Evolutionary conservation across 2,329 filamentous ascomycete species (phyloP).

Genomic region (Tolypocladium cylindrosporum): DNA sequence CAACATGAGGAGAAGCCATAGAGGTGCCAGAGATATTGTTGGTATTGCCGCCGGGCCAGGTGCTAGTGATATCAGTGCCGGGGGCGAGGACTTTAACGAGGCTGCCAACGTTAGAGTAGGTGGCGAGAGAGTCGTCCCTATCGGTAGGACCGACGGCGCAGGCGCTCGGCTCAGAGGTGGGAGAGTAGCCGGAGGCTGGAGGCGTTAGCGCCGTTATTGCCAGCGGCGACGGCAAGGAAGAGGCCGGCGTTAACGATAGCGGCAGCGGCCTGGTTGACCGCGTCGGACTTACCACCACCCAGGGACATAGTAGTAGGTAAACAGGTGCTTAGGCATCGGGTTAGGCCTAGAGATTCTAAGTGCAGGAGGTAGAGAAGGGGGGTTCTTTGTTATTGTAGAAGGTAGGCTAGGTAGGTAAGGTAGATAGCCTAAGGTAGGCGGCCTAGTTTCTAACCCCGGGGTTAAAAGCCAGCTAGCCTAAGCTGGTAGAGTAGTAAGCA

Average conservation of each 20-base stretch:
- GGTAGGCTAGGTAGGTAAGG: no score
- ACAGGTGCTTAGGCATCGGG: no score
- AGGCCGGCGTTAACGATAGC: constrained; percentile 31
- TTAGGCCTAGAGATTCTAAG: no score
- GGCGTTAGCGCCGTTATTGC: constrained; percentile 36
- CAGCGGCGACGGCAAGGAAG: constrained; percentile 45
- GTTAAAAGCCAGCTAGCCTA: no score
- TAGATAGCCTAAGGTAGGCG: no score
- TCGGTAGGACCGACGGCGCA: constrained; percentile 41
- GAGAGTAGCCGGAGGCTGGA: constrained; percentile 31
- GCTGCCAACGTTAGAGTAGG: constrained; percentile 40
- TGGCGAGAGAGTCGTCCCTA: constrained; percentile 23
- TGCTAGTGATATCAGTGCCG: constrained; percentile 31
- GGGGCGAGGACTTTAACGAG: constrained; percentile 39
- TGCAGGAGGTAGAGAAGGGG: no score
- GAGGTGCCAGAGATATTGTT: neutral
- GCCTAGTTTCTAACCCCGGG: no score
- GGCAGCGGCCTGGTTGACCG: constrained; percentile 38
- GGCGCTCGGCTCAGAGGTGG: constrained; percentile 30
- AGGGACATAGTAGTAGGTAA: no score
- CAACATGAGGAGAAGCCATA: no score
- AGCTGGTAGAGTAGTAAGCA: no score
- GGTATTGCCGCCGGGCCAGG: constrained; percentile 30
- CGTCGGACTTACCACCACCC: constrained; percentile 32
- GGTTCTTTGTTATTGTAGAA: no score